Conservation (phyloP, 2,329 filamentous ascomycete genomes). For the Aspergillus spinulosporus region DNA sequence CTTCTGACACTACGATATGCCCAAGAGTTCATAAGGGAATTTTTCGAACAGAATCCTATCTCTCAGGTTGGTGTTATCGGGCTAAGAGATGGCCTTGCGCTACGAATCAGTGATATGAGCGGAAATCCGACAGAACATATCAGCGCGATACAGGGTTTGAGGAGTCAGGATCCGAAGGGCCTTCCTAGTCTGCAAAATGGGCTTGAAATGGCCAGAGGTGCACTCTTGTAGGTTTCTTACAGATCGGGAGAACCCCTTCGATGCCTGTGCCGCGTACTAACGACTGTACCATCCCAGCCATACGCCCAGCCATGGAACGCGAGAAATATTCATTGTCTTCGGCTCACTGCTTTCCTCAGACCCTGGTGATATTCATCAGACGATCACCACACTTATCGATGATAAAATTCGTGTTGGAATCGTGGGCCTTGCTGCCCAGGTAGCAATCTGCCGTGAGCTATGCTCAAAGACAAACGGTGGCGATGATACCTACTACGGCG, state of each 20-base stretch:
- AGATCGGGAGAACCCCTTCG: not conserved
- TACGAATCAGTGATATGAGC: constrained; percentile 82
- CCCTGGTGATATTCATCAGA: constrained; percentile 92
- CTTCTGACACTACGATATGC: constrained; percentile 79
- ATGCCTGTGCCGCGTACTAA: constrained; percentile 4
- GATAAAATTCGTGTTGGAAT: constrained; percentile 86
- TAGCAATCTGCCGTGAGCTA: constrained; percentile 88
- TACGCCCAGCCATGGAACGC: constrained; percentile 86
- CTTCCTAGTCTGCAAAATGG: constrained; percentile 88
- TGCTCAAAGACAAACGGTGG: constrained; percentile 84
- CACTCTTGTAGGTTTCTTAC: constrained; percentile 66
- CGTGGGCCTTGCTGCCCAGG: constrained; percentile 85
- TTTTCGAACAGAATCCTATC: constrained; percentile 98
- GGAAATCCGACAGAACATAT: constrained; percentile 91
- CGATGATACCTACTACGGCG: constrained; percentile 69
- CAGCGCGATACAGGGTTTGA: constrained; percentile 68
- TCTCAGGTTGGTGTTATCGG: constrained; percentile 90
- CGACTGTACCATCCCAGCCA: constrained; percentile 56
- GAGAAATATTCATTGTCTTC: constrained; percentile 89
- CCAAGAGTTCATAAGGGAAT: constrained; percentile 85
- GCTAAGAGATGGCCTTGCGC: constrained; percentile 87
- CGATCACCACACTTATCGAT: constrained; percentile 72
- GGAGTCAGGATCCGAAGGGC: constrained; percentile 68
- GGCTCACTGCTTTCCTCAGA: constrained; percentile 88
- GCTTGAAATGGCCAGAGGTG: constrained; percentile 89